Evolutionary conservation across 352 stramenopile species (phyloP), one percentile per base, ranked within the genome.

Genomic region (Phytophthora aleatoria): DNA sequence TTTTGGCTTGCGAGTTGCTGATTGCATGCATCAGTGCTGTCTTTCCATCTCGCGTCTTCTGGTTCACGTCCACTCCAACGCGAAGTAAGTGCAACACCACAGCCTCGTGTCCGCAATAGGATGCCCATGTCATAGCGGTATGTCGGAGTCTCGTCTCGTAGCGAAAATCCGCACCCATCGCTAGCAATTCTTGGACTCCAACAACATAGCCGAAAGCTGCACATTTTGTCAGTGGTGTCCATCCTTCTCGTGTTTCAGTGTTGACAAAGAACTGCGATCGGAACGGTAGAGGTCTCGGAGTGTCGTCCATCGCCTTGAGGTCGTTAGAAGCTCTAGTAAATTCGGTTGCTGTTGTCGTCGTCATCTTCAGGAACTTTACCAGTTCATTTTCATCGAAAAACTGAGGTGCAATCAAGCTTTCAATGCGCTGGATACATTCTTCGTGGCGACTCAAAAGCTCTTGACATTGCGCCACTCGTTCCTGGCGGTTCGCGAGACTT

Each of bases 51-150:
- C 66, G 56, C 1, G 85, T 92, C 20, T 61, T 66, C 24, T 79
- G 69, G 20, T 73, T 38, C 3, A 85, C 44, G 28, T 76, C 35
- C 7, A 82, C 76, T 1, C 64, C 55, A 39, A 73, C 7, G 0
- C 77, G 80, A 27, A 94, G 64, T 1, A 94, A 61, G 3, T 73
- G 52, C 11, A 92, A 68, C 24, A 79, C 71, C 3, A 90, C 74
- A 2, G 67, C 59, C 47, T 92, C 85, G 45, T 94, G 83, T 3
- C 85, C 85, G 44, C 82, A 92, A 56, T 85, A 91, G 15, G 74
- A 79, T 15, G 85, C 85, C 85, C 85, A 92, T 7, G 83, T 92
- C 66, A 92, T 73, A 5, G 85, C 72, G 20, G 83, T 91, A 51
- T 94, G 85, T 15, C 74, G 63, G 16, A 91, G 73, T 5, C 77